These are phyloP conservation scores for Leccinum sublutescens DNA, from an alignment of 768 basidiomycete species.

Conservation along the genomic window DNA sequence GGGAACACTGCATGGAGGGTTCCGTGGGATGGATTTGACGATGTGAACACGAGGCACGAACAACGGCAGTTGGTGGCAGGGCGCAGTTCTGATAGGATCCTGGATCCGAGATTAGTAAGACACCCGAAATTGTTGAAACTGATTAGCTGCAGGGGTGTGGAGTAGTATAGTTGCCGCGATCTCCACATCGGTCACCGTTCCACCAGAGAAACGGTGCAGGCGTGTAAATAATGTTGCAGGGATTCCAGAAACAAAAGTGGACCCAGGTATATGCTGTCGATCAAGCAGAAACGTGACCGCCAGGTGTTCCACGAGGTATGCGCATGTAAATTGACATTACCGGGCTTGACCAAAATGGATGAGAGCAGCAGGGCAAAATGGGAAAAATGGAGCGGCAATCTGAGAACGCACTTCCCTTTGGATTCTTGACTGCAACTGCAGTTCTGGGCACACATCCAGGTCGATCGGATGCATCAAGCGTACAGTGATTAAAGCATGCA, in stretches of 20 bases:
- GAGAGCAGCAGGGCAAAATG: background rate
- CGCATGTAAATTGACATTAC: conserved; percentile 6
- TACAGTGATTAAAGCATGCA: background rate
- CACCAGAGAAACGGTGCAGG: background rate
- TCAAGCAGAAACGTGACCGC: background rate
- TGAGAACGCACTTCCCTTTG: background rate
- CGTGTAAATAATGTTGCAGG: background rate
- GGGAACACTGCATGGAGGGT: conserved; percentile 10
- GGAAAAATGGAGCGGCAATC: background rate
- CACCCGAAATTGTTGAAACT: background rate
- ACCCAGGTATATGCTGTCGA: background rate
- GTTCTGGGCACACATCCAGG: background rate
- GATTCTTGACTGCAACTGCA: background rate
- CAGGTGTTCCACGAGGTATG: conserved; percentile 9
- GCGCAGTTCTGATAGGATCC: conserved; percentile 5
- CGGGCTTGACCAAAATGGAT: conserved; percentile 1
- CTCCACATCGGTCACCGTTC: background rate
- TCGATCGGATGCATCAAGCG: background rate
- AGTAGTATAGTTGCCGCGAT: conserved; percentile 1
- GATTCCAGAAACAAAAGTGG: background rate
- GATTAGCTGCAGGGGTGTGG: background rate
- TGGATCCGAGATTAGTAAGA: conserved; percentile 15
- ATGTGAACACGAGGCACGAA: conserved; percentile 30
- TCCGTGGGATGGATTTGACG: conserved; percentile 21
- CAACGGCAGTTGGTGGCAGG: conserved; percentile 11